These are phyloP conservation scores for Fusarium foetens DNA, from an alignment of 2,329 filamentous ascomycete species.

Conservation along the genomic window DNA sequence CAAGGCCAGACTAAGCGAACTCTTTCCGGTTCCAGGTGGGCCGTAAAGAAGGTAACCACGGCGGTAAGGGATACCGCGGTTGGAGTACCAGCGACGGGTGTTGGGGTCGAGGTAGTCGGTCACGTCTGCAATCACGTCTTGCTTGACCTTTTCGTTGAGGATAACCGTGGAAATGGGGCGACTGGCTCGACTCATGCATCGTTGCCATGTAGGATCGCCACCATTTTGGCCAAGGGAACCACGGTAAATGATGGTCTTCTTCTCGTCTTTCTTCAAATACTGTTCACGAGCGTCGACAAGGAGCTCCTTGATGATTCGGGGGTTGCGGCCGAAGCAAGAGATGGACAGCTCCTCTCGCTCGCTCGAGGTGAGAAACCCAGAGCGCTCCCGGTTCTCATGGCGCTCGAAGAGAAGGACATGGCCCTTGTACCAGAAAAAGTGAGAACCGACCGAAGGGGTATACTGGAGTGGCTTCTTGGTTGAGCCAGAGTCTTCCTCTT, in stretches of 20 bases:
- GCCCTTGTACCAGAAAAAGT: conserved; percentile 75
- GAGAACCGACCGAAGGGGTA: conserved; percentile 73
- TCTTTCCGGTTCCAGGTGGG: conserved; percentile 83
- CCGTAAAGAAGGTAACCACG: conserved; percentile 86
- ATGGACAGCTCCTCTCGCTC: conserved; percentile 69
- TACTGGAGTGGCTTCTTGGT: conserved; percentile 65
- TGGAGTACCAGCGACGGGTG: conserved; percentile 81
- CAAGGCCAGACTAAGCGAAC: conserved; percentile 74
- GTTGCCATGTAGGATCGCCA: conserved; percentile 65
- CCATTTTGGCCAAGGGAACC: conserved; percentile 57
- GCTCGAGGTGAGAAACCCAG: conserved; percentile 53
- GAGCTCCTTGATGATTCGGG: conserved; percentile 69
- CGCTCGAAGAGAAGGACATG: conserved; percentile 68
- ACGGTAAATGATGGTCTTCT: conserved; percentile 73
- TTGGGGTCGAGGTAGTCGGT: conserved; percentile 70
- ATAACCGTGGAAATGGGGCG: conserved; percentile 74
- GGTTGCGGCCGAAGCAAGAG: conserved; percentile 70
- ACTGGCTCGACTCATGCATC: conserved; percentile 68
- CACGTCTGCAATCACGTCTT: conserved; percentile 68
- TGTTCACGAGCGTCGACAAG: conserved; percentile 66
- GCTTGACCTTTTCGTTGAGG: conserved; percentile 69
- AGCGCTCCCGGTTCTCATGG: conserved; percentile 58
- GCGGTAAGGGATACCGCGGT: conserved; percentile 85
- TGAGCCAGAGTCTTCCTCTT: conserved; percentile 53
- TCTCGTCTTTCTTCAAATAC: conserved; percentile 67